A percentile compares a stretch with the other conserved stretches of the same genome.
phyloP scores from a whole-genome alignment of 2,329 filamentous ascomycete species.

The Trichophyton mentagrophytes region DNA sequence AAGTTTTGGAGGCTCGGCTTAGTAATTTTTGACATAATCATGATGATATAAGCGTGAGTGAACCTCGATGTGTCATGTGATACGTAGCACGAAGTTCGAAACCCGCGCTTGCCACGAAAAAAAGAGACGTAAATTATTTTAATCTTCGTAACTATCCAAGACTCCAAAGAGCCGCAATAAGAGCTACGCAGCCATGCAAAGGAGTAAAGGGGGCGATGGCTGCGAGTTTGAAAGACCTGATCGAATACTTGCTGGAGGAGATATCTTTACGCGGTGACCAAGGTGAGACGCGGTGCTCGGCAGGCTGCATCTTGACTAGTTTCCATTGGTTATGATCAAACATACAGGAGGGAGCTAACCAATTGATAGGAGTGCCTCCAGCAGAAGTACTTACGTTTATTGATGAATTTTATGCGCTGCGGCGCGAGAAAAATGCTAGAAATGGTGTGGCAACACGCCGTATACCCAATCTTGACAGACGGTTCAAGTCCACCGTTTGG shows the following conservation, averaged over 20 bases:
- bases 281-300: slow-evolving; percentile 36
- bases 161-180: not conserved
- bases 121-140: not conserved
- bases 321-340: not conserved
- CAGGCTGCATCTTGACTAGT: not conserved
- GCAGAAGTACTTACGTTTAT: slow-evolving; percentile 25
- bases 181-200: not conserved
- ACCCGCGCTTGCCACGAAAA: slow-evolving; percentile 1
- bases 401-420: slow-evolving; percentile 25
- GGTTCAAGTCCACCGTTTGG: slow-evolving; percentile 44
- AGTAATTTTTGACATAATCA: not conserved
- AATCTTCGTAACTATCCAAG: not conserved
- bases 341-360: not conserved
- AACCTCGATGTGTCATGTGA: not conserved
- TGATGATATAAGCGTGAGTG: not conserved
- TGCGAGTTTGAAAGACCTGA: slow-evolving; percentile 42
- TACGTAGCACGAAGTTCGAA: slow-evolving; percentile 6
- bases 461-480: slow-evolving; percentile 32
- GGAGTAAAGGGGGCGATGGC: slow-evolving; percentile 26
- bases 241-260: slow-evolving; percentile 46
- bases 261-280: slow-evolving; percentile 46
- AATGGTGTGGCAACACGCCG: slow-evolving; percentile 1
- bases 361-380: slow-evolving; percentile 24
- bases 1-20: not conserved
- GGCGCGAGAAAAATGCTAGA: slow-evolving; percentile 2